phyloP scores from a whole-genome alignment of 2,329 filamentous ascomycete species.

The Biscogniauxia sp. region DNA sequence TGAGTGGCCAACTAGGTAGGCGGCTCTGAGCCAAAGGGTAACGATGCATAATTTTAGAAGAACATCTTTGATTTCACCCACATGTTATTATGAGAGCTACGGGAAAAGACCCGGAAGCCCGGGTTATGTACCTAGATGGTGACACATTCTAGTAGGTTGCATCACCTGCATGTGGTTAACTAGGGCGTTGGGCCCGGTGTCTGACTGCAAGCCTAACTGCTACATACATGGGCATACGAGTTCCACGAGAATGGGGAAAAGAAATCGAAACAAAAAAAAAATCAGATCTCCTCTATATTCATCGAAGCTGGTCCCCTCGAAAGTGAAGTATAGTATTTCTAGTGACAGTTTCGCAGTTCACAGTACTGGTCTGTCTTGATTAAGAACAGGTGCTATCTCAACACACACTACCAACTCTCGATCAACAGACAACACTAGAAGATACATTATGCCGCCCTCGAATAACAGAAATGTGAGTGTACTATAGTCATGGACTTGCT shows the following conservation, averaged over 20 bases:
- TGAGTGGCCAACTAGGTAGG: conserved; percentile 3
- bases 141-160: neutral
- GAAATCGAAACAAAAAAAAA: neutral
- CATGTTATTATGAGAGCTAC: neutral
- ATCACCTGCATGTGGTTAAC: neutral
- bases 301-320: neutral
- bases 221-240: neutral
- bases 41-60: conserved; percentile 4
- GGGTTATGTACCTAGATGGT: neutral
- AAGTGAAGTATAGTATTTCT: neutral
- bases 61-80: conserved; percentile 10
- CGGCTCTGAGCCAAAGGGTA: conserved; percentile 8
- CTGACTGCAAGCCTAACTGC: neutral
- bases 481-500: too few species aligned
- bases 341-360: too few species aligned
- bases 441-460: too few species aligned
- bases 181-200: neutral
- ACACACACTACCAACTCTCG: neutral
- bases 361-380: neutral
- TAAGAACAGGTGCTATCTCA: neutral
- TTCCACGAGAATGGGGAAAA: neutral
- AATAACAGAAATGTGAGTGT: too few species aligned
- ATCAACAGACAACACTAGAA: neutral
- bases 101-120: neutral
- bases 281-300: neutral